Conservation (phyloP, 148 eudicot genomes). For the Amaranthus cruentus region DNA sequence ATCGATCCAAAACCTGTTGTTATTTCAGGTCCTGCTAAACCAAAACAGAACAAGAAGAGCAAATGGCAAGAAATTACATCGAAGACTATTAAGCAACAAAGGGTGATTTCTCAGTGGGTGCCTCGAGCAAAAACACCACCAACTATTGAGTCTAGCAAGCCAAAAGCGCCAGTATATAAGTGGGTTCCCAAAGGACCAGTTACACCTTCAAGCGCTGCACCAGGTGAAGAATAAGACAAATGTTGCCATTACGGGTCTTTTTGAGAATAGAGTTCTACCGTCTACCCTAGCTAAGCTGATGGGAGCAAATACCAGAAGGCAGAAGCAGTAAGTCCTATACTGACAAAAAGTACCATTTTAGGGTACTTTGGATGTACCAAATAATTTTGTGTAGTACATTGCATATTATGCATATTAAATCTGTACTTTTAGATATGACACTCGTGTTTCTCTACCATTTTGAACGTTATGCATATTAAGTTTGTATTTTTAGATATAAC, state of each 20-base stretch:
- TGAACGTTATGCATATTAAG: neutral
- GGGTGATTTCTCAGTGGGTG: conserved; percentile 40
- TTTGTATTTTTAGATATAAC: conserved; percentile 1
- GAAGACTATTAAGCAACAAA: conserved; percentile 37
- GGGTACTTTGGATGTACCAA: conserved; percentile 13
- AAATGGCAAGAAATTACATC: conserved; percentile 34
- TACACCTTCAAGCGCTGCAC: conserved; percentile 5
- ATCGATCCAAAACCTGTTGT: conserved; percentile 22
- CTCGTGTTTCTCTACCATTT: neutral
- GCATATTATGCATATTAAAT: neutral
- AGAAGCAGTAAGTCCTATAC: neutral
- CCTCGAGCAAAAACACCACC: conserved; percentile 31
- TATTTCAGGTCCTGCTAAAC: conserved; percentile 21
- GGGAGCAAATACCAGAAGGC: conserved; percentile 14
- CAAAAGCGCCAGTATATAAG: conserved; percentile 25
- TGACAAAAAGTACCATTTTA: neutral
- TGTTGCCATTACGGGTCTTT: neutral
- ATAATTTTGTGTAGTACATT: conserved; percentile 3
- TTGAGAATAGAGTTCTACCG: neutral
- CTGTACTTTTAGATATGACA: neutral
- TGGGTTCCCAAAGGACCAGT: conserved; percentile 37
- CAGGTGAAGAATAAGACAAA: conserved; percentile 10
- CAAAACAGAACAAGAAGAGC: conserved; percentile 18
- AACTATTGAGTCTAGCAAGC: conserved; percentile 21
- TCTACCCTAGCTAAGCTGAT: conserved; percentile 10